phyloP scores from a whole-genome alignment of 345 rosid genomes.

The Anacardium occidentale region DNA sequence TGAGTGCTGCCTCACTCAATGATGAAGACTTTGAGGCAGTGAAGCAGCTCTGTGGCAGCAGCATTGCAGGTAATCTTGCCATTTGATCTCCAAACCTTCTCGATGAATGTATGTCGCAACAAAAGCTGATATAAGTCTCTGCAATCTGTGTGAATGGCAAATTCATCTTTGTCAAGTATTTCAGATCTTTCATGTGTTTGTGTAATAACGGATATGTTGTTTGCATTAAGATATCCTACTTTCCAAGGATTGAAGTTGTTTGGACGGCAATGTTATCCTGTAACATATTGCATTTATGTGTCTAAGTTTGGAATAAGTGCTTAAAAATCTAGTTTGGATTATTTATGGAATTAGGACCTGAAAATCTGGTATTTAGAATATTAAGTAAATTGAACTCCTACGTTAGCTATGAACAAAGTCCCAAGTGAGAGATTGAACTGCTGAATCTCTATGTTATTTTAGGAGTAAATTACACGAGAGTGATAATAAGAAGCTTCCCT shows the following conservation, averaged over 20 bases:
- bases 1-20: conserved; percentile 27
- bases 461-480: too few species aligned
- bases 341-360: background rate
- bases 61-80: conserved; percentile 27
- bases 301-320: background rate
- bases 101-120: conserved; percentile 22
- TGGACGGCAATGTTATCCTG: background rate
- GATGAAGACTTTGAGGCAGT: conserved; percentile 30
- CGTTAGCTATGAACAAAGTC: too few species aligned
- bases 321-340: background rate
- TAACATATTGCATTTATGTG: background rate
- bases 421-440: too few species aligned
- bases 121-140: background rate
- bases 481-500: too few species aligned
- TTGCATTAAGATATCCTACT: background rate
- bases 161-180: background rate
- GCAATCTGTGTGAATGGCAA: background rate
- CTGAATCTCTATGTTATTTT: too few species aligned
- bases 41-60: conserved; percentile 33
- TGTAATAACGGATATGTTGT: too few species aligned
- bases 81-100: conserved; percentile 2
- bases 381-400: too few species aligned
- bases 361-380: too few species aligned
- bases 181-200: background rate
- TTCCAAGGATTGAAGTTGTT: background rate